Evolutionary conservation across 2,329 filamentous ascomycete species (phyloP), one percentile per base, ranked within the genome.

Genomic region (Colletotrichum neosansevieriae): DNA sequence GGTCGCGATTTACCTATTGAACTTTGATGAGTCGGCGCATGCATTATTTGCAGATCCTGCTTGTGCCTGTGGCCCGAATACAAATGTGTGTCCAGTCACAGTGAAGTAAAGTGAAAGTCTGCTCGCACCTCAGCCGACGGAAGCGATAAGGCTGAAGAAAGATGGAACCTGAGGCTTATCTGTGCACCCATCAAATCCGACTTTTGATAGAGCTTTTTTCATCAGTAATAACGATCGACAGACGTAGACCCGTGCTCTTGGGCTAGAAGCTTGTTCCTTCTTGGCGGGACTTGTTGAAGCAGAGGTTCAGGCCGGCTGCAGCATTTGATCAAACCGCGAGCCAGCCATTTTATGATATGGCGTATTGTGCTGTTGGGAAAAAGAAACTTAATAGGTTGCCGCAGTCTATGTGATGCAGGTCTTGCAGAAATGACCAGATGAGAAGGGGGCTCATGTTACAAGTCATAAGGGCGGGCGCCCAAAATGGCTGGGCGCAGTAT

Each of bases 221-320:
- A 51, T 51, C 49, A 6, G 49, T 34, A 51, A 51, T 34, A 21
- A 51, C 32, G 49, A 51, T 51, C 49, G 49, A 32, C 49, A 24
- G 32, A 15, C 49, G 11, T 17, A 13, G 29, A 12, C 34, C 49
- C 32, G 15, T 51, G 29, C 49, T 32, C 29, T 29, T 29, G 29
- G 29, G 6, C 29, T 4, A 7, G 29, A 29, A 29, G 29, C 29
- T 51, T 19, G 49, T 51, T 51, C 11, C 49, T 32, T 32, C 17
- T 32, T 45, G 42, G n/a, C n/a, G n/a, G 12, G 10, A 15, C 11
- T 42, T 42, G 6, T 2, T 42, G 11, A 15, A 42, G 38, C 6
- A 5, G 11, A 6, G 24, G 24, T 24, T 24, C 24, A 24, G 24
- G 24, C 24, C 24, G 24, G 3, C 24, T 24, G 24, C 24, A 24